A percentile compares a stretch with the other conserved stretches of the same genome.
phyloP scores from a whole-genome alignment of 2,329 filamentous ascomycete genomes.

The Trichothecium sympodiale region DNA sequence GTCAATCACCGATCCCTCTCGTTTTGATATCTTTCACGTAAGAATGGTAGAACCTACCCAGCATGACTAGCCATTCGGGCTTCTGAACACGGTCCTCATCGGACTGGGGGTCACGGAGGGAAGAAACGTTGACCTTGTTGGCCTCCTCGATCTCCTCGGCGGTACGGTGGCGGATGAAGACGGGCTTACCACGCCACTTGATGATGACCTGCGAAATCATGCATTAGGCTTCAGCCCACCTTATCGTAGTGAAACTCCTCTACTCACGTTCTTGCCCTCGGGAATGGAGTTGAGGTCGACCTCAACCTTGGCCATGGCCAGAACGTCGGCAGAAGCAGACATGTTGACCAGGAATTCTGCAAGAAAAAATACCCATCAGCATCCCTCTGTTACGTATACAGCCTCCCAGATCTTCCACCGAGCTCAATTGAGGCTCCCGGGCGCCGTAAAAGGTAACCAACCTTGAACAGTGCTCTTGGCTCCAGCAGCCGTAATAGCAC shows the following conservation, averaged over 20 bases:
- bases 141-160: slow-evolving; percentile 87
- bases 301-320: slow-evolving; percentile 99
- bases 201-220: slow-evolving; percentile 73
- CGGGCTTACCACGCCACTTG: slow-evolving; percentile 99
- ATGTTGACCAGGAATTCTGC: slow-evolving; percentile 99
- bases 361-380: slow-evolving; percentile 1
- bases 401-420: no score
- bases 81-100: slow-evolving; percentile 94
- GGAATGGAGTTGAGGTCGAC: slow-evolving; percentile 86
- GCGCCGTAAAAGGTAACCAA: slow-evolving; percentile 40
- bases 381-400: neutral
- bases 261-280: slow-evolving; percentile 95
- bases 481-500: slow-evolving; percentile 80
- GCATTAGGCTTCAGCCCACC: no score
- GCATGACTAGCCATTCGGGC: slow-evolving; percentile 97
- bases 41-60: slow-evolving; percentile 51
- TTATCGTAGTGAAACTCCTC: no score
- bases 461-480: slow-evolving; percentile 98
- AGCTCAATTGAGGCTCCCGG: no score
- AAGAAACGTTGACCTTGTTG: slow-evolving; percentile 72
- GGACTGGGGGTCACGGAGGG: slow-evolving; percentile 80
- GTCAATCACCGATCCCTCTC: neutral
- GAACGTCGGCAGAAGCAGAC: slow-evolving; percentile 95
- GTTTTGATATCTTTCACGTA: neutral
- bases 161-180: slow-evolving; percentile 99